phyloP scores from a whole-genome alignment of 768 basidiomycete genomes.

The Serendipita sp. region DNA sequence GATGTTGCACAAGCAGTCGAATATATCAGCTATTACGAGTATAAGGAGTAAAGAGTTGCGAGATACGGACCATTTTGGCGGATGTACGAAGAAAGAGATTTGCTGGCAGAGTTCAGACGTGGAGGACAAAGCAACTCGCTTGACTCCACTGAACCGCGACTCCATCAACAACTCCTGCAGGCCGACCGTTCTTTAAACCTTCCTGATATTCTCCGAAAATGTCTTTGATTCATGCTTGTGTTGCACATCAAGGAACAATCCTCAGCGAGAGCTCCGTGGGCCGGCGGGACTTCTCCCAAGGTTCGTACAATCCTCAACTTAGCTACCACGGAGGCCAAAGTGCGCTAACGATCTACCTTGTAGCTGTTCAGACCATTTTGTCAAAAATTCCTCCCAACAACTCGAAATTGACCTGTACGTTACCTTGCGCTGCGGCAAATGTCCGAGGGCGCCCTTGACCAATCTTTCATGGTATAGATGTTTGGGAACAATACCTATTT shows the following conservation, averaged over 20 bases:
- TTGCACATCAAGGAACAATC: constrained; percentile 57
- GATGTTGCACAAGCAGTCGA: not conserved
- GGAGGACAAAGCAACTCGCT: not conserved
- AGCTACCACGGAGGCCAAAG: not conserved
- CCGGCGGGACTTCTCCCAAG: constrained; percentile 77
- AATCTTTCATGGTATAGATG: constrained; percentile 61
- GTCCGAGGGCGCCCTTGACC: not conserved
- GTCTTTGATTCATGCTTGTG: constrained; percentile 60
- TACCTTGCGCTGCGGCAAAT: not conserved
- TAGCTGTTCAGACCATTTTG: constrained; percentile 76
- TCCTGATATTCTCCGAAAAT: constrained; percentile 13
- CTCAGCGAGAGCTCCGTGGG: constrained; percentile 78
- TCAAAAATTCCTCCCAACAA: constrained; percentile 90
- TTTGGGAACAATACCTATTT: constrained; percentile 86
- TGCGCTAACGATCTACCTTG: not conserved
- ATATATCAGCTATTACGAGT: not conserved
- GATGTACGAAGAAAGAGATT: not conserved
- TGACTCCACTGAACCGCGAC: not conserved
- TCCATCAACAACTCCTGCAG: not conserved
- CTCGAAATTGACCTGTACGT: constrained; percentile 31
- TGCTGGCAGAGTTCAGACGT: not conserved
- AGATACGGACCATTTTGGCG: not conserved
- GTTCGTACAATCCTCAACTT: constrained; percentile 24
- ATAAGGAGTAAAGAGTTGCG: not conserved
- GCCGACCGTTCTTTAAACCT: not conserved